Percentiles rank a stretch among this genome's conserved stretches.
Conservation (phyloP, 768 basidiomycete genomes). For the Lactifluus pinguis region DNA sequence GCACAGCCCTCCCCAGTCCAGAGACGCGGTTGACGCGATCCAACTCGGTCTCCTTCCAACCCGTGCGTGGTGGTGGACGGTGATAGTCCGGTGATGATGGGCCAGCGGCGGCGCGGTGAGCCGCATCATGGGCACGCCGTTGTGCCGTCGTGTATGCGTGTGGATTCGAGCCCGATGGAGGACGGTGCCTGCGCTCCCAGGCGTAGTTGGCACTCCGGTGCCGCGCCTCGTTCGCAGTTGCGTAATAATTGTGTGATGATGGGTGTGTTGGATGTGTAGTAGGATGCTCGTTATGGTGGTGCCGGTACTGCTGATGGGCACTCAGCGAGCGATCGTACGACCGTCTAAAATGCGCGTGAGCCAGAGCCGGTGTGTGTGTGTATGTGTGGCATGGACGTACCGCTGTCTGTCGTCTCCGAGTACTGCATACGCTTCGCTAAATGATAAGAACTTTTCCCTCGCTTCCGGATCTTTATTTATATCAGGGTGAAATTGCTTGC, state of each 20-base stretch:
- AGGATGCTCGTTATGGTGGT: background rate
- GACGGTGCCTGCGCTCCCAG: conserved; percentile 26
- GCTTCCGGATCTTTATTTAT: conserved; percentile 31
- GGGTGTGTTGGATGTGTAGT: too few species aligned
- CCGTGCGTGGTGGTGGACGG: conserved; percentile 14
- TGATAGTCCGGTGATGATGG: background rate
- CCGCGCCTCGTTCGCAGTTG: conserved; percentile 25
- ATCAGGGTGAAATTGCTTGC: conserved; percentile 42
- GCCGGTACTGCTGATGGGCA: conserved; percentile 6
- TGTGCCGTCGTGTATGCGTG: background rate
- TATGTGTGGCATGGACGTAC: conserved; percentile 21
- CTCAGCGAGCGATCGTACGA: conserved; percentile 28
- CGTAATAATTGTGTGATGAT: conserved; percentile 11
- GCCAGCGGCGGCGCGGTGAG: background rate
- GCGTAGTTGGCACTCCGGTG: conserved; percentile 31
- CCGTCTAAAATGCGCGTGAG: conserved; percentile 20
- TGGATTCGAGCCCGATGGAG: conserved; percentile 12
- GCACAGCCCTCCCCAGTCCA: conserved; percentile 14
- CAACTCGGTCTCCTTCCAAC: conserved; percentile 13
- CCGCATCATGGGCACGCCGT: background rate
- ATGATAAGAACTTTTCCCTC: conserved; percentile 34
- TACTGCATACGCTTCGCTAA: conserved; percentile 40
- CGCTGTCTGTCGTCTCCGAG: conserved; percentile 39
- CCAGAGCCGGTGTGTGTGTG: too few species aligned
- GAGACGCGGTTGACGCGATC: conserved; percentile 15